Percentiles rank a stretch among this genome's conserved stretches.
phyloP scores from a whole-genome alignment of 108 stramenopile genomes.

The Pseudonitzschia delicatissima region DNA sequence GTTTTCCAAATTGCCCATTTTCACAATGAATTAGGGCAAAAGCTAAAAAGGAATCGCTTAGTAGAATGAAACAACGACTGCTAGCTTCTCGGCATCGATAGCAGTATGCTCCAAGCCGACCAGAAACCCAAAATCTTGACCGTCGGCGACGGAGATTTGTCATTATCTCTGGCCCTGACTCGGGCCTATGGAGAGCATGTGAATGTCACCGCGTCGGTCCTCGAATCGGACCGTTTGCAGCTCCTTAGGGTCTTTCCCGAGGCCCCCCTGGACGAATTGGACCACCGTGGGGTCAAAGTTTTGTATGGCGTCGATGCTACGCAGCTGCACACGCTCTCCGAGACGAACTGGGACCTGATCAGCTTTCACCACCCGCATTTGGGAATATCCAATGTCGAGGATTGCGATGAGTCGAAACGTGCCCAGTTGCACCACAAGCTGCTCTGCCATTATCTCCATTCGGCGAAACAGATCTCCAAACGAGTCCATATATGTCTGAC shows the following conservation, averaged over 20 bases:
- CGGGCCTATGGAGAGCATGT: constrained; percentile 49
- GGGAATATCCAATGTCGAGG: constrained; percentile 35
- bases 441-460: constrained; percentile 60
- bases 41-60: too few relatives aligned
- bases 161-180: constrained; percentile 56
- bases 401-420: constrained; percentile 30
- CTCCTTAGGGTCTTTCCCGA: constrained; percentile 38
- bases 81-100: too few relatives aligned
- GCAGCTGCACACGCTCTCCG: constrained; percentile 28
- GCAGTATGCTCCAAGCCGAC: neutral
- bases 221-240: constrained; percentile 28
- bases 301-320: constrained; percentile 62
- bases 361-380: constrained; percentile 76
- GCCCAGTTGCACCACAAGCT: constrained; percentile 47
- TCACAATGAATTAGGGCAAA: too few relatives aligned
- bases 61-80: too few relatives aligned
- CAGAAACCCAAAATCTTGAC: constrained; percentile 29
- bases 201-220: constrained; percentile 47
- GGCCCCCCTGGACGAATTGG: constrained; percentile 36
- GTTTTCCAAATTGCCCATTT: too few relatives aligned
- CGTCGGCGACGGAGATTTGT: constrained; percentile 73
- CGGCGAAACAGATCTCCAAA: constrained; percentile 35
- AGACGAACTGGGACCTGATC: constrained; percentile 45
- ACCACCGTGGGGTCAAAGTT: constrained; percentile 28
- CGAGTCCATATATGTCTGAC: constrained; percentile 64